phyloP scores from a whole-genome alignment of 2,329 filamentous ascomycete genomes.

The Xylaria hypoxylon region DNA sequence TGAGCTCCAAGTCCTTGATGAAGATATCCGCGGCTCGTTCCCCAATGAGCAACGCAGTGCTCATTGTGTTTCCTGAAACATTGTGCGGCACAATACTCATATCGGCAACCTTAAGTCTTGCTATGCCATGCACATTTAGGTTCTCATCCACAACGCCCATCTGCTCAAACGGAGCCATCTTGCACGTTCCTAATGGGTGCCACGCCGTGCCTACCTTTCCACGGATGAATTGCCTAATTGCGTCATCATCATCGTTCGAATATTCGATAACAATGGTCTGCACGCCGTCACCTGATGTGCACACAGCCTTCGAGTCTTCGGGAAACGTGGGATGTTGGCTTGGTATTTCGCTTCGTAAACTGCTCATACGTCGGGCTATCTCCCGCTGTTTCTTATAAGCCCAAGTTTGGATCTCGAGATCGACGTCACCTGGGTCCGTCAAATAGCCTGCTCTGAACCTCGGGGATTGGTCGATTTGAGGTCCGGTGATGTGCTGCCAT shows the following conservation, averaged over 20 bases:
- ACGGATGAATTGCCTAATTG: neutral
- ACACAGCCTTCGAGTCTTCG: constrained; percentile 44
- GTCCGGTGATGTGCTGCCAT: constrained; percentile 64
- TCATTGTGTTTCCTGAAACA: constrained; percentile 8
- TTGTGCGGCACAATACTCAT: constrained; percentile 11
- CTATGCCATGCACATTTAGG: neutral
- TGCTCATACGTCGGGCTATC: constrained; percentile 65
- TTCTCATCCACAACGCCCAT: constrained; percentile 4
- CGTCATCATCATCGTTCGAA: constrained; percentile 2
- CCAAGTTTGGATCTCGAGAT: constrained; percentile 69
- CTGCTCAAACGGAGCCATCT: neutral
- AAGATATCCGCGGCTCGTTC: constrained; percentile 20
- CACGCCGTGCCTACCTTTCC: neutral
- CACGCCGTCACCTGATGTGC: no score
- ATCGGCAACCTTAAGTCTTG: constrained; percentile 15
- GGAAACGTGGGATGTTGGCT: constrained; percentile 59
- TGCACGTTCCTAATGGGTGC: constrained; percentile 9
- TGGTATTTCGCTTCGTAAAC: constrained; percentile 60
- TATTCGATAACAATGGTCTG: neutral
- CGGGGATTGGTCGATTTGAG: constrained; percentile 53
- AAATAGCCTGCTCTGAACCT: constrained; percentile 56
- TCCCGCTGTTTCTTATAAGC: constrained; percentile 73
- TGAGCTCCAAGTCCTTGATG: neutral
- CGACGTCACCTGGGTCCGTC: constrained; percentile 57
- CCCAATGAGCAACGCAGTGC: constrained; percentile 11